Evolutionary conservation across 179 eudicot species (phyloP).

Genomic region (Pouteria campechiana): DNA sequence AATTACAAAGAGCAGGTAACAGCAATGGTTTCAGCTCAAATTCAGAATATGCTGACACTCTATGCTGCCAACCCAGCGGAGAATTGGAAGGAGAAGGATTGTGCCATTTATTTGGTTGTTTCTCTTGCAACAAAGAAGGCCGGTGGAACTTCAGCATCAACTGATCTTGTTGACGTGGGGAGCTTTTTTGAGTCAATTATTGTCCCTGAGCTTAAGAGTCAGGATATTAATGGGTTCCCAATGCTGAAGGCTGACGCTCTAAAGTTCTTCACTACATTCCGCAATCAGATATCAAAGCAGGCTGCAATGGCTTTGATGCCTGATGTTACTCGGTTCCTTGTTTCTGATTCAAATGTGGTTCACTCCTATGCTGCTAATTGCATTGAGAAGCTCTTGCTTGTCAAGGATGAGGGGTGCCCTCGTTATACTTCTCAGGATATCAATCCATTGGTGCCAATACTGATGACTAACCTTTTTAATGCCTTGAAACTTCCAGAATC

Average conservation of each 20-base stretch:
- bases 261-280: conserved; percentile 76
- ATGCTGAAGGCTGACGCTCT: conserved; percentile 88
- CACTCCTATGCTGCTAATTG: conserved; percentile 91
- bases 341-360: conserved; percentile 79
- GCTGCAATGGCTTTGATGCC: conserved; percentile 64
- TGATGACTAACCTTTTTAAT: conserved; percentile 75
- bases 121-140: conserved; percentile 66
- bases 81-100: conserved; percentile 90
- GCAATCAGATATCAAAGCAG: conserved; percentile 65
- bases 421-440: conserved; percentile 61
- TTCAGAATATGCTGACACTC: conserved; percentile 52
- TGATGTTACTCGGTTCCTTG: conserved; percentile 66
- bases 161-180: conserved; percentile 75
- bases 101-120: conserved; percentile 88
- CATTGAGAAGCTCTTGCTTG: conserved; percentile 77
- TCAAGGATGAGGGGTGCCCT: conserved; percentile 69
- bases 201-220: conserved; percentile 77
- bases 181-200: conserved; percentile 63
- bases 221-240: conserved; percentile 78
- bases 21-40: conserved; percentile 48
- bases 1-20: conserved; percentile 71
- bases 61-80: conserved; percentile 60
- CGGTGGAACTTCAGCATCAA: conserved; percentile 46
- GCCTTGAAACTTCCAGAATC: conserved; percentile 79
- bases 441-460: conserved; percentile 38